phyloP scores from a whole-genome alignment of 495 filamentous ascomycete species.

The Hypoxylon lenormandii region DNA sequence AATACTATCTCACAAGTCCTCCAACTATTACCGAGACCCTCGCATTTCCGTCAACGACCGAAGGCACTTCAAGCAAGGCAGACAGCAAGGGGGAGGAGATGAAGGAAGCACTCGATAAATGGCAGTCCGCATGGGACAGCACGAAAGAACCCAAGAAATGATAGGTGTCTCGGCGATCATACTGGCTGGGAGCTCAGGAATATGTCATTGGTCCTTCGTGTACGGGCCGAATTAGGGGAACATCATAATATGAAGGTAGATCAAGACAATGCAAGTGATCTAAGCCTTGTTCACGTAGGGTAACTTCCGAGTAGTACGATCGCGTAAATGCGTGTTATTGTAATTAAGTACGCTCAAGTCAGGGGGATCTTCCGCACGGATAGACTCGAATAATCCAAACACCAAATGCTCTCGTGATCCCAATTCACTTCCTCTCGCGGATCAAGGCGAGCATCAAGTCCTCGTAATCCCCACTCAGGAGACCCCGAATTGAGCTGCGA shows the following conservation, averaged over 20 bases:
- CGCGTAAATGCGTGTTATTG: too few relatives aligned
- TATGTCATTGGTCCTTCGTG: neutral
- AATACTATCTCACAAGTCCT: constrained; percentile 4
- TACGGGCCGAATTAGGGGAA: too few relatives aligned
- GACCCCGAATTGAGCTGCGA: constrained; percentile 2
- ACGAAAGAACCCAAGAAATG: constrained; percentile 1
- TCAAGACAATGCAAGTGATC: too few relatives aligned
- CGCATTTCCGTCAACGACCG: neutral
- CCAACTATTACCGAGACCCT: constrained; percentile 9
- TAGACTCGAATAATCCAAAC: neutral
- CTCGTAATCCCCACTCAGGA: constrained; percentile 24
- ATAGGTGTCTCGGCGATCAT: neutral
- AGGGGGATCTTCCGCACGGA: neutral
- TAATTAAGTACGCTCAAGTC: too few relatives aligned
- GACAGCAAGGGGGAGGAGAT: neutral
- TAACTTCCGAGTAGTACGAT: too few relatives aligned
- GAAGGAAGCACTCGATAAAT: constrained; percentile 6
- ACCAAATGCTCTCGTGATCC: neutral
- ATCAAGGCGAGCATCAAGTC: constrained; percentile 26
- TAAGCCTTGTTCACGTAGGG: too few relatives aligned
- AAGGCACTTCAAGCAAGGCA: neutral
- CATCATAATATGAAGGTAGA: too few relatives aligned
- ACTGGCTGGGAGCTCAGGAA: neutral
- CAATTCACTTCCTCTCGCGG: constrained; percentile 20
- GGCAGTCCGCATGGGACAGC: constrained; percentile 9